These are phyloP conservation scores for Linanthus parryae DNA, from an alignment of 148 eudicot species.

Conservation along the genomic window DNA sequence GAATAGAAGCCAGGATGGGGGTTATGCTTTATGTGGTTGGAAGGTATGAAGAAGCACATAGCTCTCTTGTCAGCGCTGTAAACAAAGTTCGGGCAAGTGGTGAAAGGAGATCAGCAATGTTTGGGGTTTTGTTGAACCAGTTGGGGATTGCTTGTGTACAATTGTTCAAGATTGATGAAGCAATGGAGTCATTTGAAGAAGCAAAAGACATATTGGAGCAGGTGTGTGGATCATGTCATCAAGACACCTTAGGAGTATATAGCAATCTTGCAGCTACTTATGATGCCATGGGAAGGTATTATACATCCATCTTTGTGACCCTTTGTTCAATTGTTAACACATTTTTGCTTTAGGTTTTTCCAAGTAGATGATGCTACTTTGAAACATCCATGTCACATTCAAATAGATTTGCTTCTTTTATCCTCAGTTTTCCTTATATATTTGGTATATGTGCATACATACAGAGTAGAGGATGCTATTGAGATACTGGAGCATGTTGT, in stretches of 20 bases:
- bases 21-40: slow-evolving; percentile 89
- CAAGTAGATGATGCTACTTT: too few relatives aligned
- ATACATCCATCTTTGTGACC: too few relatives aligned
- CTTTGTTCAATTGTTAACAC: too few relatives aligned
- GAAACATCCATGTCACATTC: too few relatives aligned
- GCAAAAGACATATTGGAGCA: slow-evolving; percentile 91
- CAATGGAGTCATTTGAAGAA: slow-evolving; percentile 93
- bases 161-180: slow-evolving; percentile 88
- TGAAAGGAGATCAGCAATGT: slow-evolving; percentile 91
- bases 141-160: slow-evolving; percentile 97
- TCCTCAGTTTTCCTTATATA: too few relatives aligned
- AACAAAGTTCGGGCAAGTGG: slow-evolving; percentile 80
- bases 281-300: slow-evolving; percentile 98
- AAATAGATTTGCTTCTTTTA: too few relatives aligned
- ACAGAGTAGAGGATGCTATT: slow-evolving; percentile 93
- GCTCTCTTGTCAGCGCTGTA: slow-evolving; percentile 68
- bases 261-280: slow-evolving; percentile 99
- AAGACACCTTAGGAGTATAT: slow-evolving; percentile 96
- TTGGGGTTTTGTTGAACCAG: slow-evolving; percentile 90
- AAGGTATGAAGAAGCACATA: slow-evolving; percentile 65
- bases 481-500: slow-evolving; percentile 94
- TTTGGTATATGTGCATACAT: too few relatives aligned
- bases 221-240: slow-evolving; percentile 93
- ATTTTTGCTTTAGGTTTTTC: too few relatives aligned
- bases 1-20: slow-evolving; percentile 90